These are phyloP conservation scores for Melocanna baccifera DNA, from an alignment of 176 grass and related monocot species.

Conservation along the genomic window DNA sequence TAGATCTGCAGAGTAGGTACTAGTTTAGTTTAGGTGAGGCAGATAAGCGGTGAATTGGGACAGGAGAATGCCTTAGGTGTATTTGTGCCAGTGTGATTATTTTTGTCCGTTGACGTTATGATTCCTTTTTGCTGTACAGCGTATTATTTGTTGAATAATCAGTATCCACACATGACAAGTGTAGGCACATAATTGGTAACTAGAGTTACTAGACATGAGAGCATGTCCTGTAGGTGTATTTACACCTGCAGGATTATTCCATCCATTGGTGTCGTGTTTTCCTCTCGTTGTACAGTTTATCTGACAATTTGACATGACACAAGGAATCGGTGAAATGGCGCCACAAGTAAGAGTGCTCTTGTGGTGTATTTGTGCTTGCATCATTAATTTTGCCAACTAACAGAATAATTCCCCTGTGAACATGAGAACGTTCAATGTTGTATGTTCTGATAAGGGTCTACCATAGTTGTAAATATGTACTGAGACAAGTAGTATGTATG, in stretches of 20 bases:
- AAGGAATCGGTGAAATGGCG: background rate
- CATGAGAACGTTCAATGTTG: background rate
- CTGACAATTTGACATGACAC: background rate
- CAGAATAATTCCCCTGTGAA: background rate
- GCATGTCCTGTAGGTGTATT: background rate
- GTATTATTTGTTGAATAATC: background rate
- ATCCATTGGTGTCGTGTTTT: background rate
- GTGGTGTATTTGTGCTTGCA: background rate
- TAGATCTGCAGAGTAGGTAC: background rate
- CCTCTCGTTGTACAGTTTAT: background rate
- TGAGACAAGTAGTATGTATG: background rate
- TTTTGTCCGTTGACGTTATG: background rate
- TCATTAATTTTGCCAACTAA: conserved; percentile 4
- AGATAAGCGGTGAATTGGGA: background rate
- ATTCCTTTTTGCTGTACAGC: background rate
- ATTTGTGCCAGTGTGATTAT: background rate
- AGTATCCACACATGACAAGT: background rate
- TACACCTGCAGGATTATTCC: background rate
- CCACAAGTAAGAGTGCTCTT: background rate
- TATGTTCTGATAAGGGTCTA: background rate
- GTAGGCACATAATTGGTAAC: background rate
- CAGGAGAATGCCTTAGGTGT: background rate
- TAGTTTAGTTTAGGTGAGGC: background rate
- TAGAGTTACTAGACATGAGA: background rate
- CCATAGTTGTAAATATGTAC: background rate